These are phyloP conservation scores for Fusarium xylarioides DNA, from an alignment of 2,329 filamentous ascomycete genomes.

Conservation along the genomic window DNA sequence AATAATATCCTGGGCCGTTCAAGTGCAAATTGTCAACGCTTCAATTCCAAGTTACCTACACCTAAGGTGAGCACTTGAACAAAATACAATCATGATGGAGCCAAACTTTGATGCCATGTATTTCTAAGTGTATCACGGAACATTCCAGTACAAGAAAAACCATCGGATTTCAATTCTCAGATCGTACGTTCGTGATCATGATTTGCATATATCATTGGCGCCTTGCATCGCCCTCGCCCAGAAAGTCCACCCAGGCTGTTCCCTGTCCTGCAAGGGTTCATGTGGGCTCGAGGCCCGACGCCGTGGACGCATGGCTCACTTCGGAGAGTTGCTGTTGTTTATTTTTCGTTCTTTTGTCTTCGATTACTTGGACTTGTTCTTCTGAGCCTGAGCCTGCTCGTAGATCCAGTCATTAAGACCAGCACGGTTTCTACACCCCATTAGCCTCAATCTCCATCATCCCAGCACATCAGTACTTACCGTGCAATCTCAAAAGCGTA, in stretches of 20 bases:
- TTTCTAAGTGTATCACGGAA: constrained; percentile 34
- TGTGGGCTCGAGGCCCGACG: constrained; percentile 15
- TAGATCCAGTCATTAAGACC: constrained; percentile 98
- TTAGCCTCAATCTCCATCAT: neutral
- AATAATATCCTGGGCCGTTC: neutral
- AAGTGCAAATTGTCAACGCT: neutral
- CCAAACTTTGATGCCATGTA: constrained; percentile 21
- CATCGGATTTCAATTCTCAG: neutral
- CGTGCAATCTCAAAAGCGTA: constrained; percentile 64
- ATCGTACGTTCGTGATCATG: neutral
- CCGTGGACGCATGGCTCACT: constrained; percentile 6
- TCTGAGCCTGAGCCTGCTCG: constrained; percentile 77
- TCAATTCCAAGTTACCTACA: neutral
- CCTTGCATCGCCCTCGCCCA: neutral
- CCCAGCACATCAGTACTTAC: constrained; percentile 11
- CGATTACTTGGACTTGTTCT: constrained; percentile 46
- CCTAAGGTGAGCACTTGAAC: neutral
- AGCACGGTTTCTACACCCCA: constrained; percentile 74
- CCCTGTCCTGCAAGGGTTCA: neutral
- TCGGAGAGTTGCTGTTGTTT: constrained; percentile 6
- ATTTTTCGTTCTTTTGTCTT: neutral
- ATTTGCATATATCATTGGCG: constrained; percentile 4
- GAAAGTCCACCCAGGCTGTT: neutral
- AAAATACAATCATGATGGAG: neutral
- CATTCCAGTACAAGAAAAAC: constrained; percentile 8